These are phyloP conservation scores for Zygoascus meyerae DNA, from an alignment of 1,139 yeast genomes.

Conservation along the genomic window DNA sequence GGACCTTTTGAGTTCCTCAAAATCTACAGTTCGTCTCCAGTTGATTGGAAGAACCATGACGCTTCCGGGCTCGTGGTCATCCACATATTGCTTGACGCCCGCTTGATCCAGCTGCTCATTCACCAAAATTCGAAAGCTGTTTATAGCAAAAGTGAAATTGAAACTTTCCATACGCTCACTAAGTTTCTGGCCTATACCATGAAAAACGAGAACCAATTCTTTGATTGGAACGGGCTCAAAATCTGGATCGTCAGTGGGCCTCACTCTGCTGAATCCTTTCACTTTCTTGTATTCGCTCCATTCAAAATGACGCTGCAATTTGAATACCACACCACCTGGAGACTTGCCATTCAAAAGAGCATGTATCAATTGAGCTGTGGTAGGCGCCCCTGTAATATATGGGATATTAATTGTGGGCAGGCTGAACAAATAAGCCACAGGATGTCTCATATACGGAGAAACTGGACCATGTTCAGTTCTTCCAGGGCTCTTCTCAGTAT, in stretches of 20 bases:
- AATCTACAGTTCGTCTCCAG: constrained; percentile 36
- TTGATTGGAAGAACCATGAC: constrained; percentile 38
- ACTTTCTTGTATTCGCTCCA: constrained; percentile 30
- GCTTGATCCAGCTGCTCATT: constrained; percentile 27
- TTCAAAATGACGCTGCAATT: constrained; percentile 26
- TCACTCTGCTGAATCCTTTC: constrained; percentile 25
- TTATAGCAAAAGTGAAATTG: constrained; percentile 82
- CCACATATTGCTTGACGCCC: constrained; percentile 26
- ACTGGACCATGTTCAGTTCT: constrained; percentile 5
- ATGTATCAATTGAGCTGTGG: constrained; percentile 22
- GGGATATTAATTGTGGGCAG: constrained; percentile 19
- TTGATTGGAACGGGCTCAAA: constrained; percentile 27
- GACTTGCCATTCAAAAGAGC: constrained; percentile 26
- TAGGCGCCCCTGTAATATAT: constrained; percentile 20
- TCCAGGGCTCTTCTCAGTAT: background rate
- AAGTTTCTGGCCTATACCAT: constrained; percentile 89
- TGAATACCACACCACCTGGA: constrained; percentile 28
- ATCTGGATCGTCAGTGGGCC: constrained; percentile 28
- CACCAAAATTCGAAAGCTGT: constrained; percentile 49
- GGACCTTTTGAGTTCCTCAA: constrained; percentile 27
- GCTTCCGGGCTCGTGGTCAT: constrained; percentile 18
- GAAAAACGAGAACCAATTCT: constrained; percentile 77
- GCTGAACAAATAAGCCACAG: constrained; percentile 25
- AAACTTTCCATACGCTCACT: constrained; percentile 75
- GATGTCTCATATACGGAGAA: constrained; percentile 11